Base-by-base conservation (phyloP, 148 eudicot genomes). In the Persicaria tinctoria region DNA sequence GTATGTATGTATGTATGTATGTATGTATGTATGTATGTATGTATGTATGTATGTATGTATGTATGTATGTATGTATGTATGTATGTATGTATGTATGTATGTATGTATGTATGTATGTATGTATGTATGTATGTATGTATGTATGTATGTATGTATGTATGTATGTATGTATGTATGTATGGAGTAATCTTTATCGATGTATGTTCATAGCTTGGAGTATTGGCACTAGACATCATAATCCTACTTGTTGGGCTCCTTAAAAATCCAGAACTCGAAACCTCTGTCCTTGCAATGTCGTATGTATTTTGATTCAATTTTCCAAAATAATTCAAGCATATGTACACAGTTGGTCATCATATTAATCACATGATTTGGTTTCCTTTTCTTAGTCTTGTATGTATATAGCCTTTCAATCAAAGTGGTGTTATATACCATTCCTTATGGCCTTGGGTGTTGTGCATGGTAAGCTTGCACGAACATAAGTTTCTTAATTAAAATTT, bases 221-320 rank as follows among this genome's bases (percentile, higher is more conserved):
- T 82, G 84, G 78, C 84, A 38, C 78, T 70, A 75, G 84, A 82
- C 76, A 73, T 82, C 23, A 56, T 83, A 4, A 54, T 83, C 18
- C 72, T 83, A 73, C 73, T 79, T 4, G 77, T 82, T 1, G 85
- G 85, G 41, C 80, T 79, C 27, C 41, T 82, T 10, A 81, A 82
- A 4, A 83, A 83, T 75, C 85, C 85, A 5, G 51, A 80, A 55
- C 81, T 83, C 50, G 85, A 83, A 54, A 73, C 83, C 4, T 80
- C 83, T 18, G 83, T 80, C 0, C 79, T 76, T 44, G 68, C 82
- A 1, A 27, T 80, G 60, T 75, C 76, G 82, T 80, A 71, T 11
- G 77, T 12, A 46, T 78, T 7, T 38, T 14, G 23, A 53, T 27
- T n/a, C 11, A 32, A 38, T 14, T 51, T 38, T 41, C 18, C 3